phyloP scores from a whole-genome alignment of 257 asterid species.

The Nicotiana noctiflora region DNA sequence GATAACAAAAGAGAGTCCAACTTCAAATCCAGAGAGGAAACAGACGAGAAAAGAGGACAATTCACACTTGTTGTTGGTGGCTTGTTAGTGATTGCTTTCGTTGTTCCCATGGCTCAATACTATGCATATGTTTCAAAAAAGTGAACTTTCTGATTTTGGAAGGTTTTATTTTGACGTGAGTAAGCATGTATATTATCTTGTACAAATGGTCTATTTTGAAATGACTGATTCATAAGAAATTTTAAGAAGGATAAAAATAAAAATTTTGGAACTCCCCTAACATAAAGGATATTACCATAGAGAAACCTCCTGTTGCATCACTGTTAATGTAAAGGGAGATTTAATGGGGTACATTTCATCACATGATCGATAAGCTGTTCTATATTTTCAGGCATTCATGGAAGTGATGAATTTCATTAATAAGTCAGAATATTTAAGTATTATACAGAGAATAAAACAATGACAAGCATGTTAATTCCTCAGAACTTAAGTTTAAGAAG shows the following conservation, averaged over 20 bases:
- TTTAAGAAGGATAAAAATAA: conserved; percentile 9
- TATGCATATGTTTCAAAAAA: conserved; percentile 89
- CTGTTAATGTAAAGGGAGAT: background rate
- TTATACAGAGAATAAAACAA: conserved; percentile 8
- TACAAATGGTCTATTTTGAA: conserved; percentile 20
- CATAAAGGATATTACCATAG: background rate
- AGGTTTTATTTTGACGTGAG: conserved; percentile 28
- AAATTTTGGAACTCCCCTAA: background rate
- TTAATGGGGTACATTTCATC: background rate
- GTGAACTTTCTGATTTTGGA: conserved; percentile 32
- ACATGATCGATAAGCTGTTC: background rate
- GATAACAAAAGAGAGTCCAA: conserved; percentile 89
- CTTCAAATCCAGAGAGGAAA: conserved; percentile 88
- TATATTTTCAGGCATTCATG: background rate
- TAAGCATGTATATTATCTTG: conserved; percentile 35
- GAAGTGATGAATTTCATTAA: background rate
- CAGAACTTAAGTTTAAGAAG: conserved; percentile 62
- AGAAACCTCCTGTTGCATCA: background rate
- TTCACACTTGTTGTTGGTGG: conserved; percentile 97
- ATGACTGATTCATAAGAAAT: conserved; percentile 13
- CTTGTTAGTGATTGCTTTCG: conserved; percentile 93
- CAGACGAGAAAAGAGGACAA: conserved; percentile 92
- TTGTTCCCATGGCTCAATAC: conserved; percentile 99
- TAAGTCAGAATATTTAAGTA: background rate
- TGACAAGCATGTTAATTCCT: conserved; percentile 2